Base-by-base conservation (phyloP, 768 basidiomycete genomes). In the Phanerochaete sordida region DNA sequence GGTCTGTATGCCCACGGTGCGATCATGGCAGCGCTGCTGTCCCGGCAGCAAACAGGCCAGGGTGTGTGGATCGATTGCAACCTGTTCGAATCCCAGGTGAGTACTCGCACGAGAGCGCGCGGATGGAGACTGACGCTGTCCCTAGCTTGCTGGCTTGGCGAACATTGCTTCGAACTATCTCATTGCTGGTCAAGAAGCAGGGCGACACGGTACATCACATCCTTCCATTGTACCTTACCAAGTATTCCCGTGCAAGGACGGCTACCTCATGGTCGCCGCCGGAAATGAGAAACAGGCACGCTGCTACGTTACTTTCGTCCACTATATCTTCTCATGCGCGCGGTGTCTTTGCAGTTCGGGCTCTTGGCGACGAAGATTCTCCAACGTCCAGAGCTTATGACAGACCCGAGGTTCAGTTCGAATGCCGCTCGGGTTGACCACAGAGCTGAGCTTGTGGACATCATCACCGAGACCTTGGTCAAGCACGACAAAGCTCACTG, bases 91-190 rank as follows among this genome's bases (percentile, higher is more conserved):
- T 86, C 88, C 15, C 95, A 96, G 77, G 93, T 91, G 35, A 58
- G 76, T 64, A 53, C 33, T 37, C 46, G 6, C 12, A 50, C 8
- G 56, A n/a, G 12, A 23, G 16, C 11, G 13, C 35, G 11, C 23
- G 3, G 35, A 3, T 12, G 21, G 35, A 30, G n/a, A 33, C 27
- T 23, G 35, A 35, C 37, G 12, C 35, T 35, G 5, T n/a, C 24
- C 16, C 11, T 67, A 96, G 92, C 82, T 97, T 50, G 93, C 95
- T 16, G 92, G 92, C 19, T 82, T 97, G 5, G 93, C 87, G 1
- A 96, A 96, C 69, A 91, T 97, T 60, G 95, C 91, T 2, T 93
- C 91, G 16, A 96, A 95, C 75, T 96, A 92, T 76, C 84, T 98
- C 56, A 88, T 97, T 57, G 83, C 91, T 12, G 90, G 88, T 16